These are phyloP conservation scores for Keqinozyma sinolaborantium DNA, from an alignment of 1,139 yeast genomes.

Conservation along the genomic window DNA sequence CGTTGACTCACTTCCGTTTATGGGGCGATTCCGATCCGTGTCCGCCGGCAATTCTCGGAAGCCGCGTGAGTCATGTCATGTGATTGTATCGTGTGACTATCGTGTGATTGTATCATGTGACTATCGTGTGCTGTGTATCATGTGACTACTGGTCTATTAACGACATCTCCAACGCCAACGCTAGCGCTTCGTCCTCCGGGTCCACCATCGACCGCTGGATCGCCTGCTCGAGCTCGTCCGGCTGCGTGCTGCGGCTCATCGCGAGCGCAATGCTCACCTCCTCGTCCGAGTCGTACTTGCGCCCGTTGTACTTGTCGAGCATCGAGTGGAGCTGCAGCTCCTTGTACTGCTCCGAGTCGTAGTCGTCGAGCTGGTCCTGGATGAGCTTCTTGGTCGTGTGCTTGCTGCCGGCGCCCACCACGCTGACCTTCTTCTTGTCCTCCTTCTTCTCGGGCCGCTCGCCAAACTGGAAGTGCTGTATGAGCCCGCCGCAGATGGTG, in stretches of 20 bases:
- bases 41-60: too few species aligned
- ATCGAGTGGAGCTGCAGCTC: constrained; percentile 18
- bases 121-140: too few species aligned
- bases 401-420: constrained; percentile 13
- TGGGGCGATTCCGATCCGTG: too few species aligned
- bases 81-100: too few species aligned
- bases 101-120: too few species aligned
- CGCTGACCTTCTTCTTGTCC: constrained; percentile 16
- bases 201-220: constrained; percentile 17
- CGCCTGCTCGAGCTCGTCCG: constrained; percentile 18
- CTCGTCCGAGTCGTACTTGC: constrained; percentile 31
- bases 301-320: constrained; percentile 46
- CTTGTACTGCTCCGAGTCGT: constrained; percentile 22
- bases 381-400: constrained; percentile 18
- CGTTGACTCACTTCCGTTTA: too few species aligned
- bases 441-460: constrained; percentile 8
- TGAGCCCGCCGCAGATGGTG: constrained; percentile 49
- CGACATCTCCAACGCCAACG: constrained; percentile 30
- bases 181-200: constrained; percentile 13
- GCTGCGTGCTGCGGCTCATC: constrained; percentile 36
- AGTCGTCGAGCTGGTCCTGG: constrained; percentile 36
- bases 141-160: neutral
- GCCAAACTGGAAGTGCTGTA: constrained; percentile 67
- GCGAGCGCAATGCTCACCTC: constrained; percentile 54
- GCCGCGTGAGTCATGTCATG: too few species aligned